Base-by-base conservation (phyloP, 768 basidiomycete genomes). In the Lanmaoa rubissima region DNA sequence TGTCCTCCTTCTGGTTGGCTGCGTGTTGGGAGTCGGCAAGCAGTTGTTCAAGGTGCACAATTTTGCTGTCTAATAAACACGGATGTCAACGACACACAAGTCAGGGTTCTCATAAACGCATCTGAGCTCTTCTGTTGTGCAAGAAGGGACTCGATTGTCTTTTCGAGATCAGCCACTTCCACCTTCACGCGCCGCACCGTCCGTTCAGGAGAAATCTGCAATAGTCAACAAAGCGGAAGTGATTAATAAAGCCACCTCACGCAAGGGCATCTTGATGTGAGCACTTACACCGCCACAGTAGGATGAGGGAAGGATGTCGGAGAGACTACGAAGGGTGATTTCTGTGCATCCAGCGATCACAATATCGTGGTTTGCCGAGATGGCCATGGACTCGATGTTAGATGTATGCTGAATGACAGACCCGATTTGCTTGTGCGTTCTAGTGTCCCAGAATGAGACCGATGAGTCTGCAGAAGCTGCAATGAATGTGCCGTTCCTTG, bases 201-300 rank as follows among this genome's bases (percentile, higher is more conserved):
- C 36, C 24, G 48, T 2, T 41, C n/a, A 17, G 6, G 40, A 6
- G 24, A 10, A 10, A 51, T 39, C 53, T 47, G 28, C 38, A 4
- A 7, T 16, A 46, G 4, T 3, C 13, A 40, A 39, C 13, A 10
- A 51, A 42, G 21, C 14, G 4, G n/a, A n/a, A 12, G 4, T 17
- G 17, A 28, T 35, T 26, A 5, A 5, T 26, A 5, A 11, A 38
- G 6, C 16, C n/a, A n/a, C n/a, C n/a, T n/a, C n/a, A n/a, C n/a
- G 6, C 28, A 9, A 5, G 26, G 26, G 26, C 26, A 26, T 26
- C 5, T 35, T 10, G 24, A 26, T 26, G 21, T 3, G 17, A 17
- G n/a, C 6, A 51, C 61, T 38, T 28, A 64, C 62, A 31, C 28
- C 24, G 14, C 38, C 24, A 14, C 19, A 28, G 49, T 61, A 60